Evolutionary conservation across 371 early-diverging fungal species (phyloP), one percentile per base, ranked within the genome.

Genomic region (Apophysomyces trapeziformis): DNA sequence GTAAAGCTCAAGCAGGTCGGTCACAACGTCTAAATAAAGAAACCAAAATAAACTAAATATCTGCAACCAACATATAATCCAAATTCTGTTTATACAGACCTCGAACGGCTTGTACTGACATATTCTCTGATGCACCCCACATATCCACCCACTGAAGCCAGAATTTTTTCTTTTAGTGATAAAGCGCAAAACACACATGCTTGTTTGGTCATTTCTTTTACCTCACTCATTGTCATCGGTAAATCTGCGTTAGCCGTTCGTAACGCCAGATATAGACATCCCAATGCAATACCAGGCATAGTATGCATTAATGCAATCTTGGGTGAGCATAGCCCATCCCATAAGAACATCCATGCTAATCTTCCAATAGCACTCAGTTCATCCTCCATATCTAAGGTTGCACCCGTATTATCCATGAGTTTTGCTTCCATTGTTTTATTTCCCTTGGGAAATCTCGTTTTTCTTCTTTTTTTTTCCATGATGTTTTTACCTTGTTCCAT

Each of bases 261-360:
- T 44, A 77, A 54, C n/a, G 84, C 79, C 41, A 83, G 73, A 62
- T 83, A 83, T 32, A 83, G 60, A 58, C 84, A 79, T 2, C 77
- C 84, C 18, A 83, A 64, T 5, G 77, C 84, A 58, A 80, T 73
- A 13, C 73, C 72, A 16, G 72, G 63, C 45, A 74, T 65, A 6
- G 76, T 72, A 45, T 78, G 74, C 4, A 67, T 68, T 36, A 79
- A 63, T 32, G 72, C 71, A 44, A 83, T 72, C 37, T 71, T 77
- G 12, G 84, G 80, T 4, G 80, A 80, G 36, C 70, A 73, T 56
- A 83, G 60, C 75, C 79, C 77, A 58, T 80, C 80, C 80, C 80
- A 80, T 8, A 75, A 67, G 64, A 73, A 80, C 60, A 72, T 71
- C 80, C 83, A 83, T 8, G 78, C 71, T 36, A 78, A 16, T 43